Evolutionary conservation across 208 protist genomes (phyloP), one percentile per base, ranked within the genome.

Genomic region (Porcisia deanei): DNA sequence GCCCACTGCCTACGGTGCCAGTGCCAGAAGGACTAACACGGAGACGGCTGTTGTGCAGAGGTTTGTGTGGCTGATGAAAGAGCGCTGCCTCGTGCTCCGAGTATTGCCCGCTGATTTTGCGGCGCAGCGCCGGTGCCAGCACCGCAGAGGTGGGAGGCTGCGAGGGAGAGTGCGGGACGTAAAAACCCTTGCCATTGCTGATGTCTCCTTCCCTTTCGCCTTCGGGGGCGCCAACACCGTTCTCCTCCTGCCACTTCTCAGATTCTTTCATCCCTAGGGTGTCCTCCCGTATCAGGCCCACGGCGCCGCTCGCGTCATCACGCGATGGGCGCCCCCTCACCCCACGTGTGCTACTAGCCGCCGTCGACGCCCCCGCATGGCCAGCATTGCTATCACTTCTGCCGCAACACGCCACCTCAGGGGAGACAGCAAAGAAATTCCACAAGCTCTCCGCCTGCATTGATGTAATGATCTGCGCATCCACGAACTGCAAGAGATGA

Each of bases 401-500:
- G 43, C 63, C 80, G 39, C 22, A 54, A 16, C 63, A 45, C 37
- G 41, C 67, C 18, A 39, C 73, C 1, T 71, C 49, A 1, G 59
- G 37, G 4, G 64, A 70, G 7, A 75, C 59, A 43, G 67, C 45
- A 81, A 94, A 94, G 43, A 97, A 91, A 53, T 85, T 53, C 91
- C 93, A 97, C 59, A 97, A 77, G 20, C 66, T 77, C 80, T 93
- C 84, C 22, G 93, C 89, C 73, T 97, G 91, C 37, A 60, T 60
- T 25, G 84, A 68, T 4, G 93, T 95, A 63, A 97, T 94, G 52
- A 97, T 92, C 60, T 94, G 85, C 30, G 90, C 90, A 68, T 92
- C 81, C 0, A 88, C 87, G 76, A 97, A 97, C 68, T 95, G 87
- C 20, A 85, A 70, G 20, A 97, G 81, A 72, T 97, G 91, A 18